Conservation (phyloP, 306 rosid genomes). For the Cotoneaster glaucophyllus region DNA sequence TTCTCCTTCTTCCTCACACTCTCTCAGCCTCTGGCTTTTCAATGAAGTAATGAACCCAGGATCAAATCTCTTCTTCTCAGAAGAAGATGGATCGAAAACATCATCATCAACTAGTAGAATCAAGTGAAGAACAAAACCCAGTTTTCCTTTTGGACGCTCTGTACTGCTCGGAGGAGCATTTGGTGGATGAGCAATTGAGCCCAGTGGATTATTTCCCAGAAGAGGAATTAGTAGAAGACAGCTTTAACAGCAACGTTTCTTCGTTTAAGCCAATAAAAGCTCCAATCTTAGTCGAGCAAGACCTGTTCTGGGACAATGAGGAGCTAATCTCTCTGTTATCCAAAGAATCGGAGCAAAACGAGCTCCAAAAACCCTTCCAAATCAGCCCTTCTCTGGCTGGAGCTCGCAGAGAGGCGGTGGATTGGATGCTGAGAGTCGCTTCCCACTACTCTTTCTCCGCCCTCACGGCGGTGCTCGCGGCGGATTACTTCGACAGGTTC, state of each 20-base stretch:
- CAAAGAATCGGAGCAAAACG: slow-evolving; percentile 36
- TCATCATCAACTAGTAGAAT: neutral
- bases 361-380: slow-evolving; percentile 17
- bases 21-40: slow-evolving; percentile 6
- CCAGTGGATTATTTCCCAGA: slow-evolving; percentile 10
- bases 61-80: slow-evolving; percentile 31
- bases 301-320: slow-evolving; percentile 67
- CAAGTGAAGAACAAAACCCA: slow-evolving; percentile 9
- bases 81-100: slow-evolving; percentile 34
- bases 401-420: slow-evolving; percentile 48
- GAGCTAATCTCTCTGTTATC: slow-evolving; percentile 53
- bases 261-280: slow-evolving; percentile 7
- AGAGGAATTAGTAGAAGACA: slow-evolving; percentile 11
- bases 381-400: slow-evolving; percentile 19
- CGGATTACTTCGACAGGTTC: slow-evolving; percentile 70
- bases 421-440: slow-evolving; percentile 69
- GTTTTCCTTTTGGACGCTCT: slow-evolving; percentile 46
- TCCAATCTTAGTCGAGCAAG: slow-evolving; percentile 37
- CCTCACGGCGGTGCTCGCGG: slow-evolving; percentile 72
- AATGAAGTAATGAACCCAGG: slow-evolving; percentile 30
- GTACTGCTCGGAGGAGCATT: slow-evolving; percentile 65
- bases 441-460: slow-evolving; percentile 62
- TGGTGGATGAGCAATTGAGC: slow-evolving; percentile 26
- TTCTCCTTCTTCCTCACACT: neutral
- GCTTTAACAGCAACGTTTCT: neutral